These are phyloP conservation scores for Mycena rosella DNA, from an alignment of 768 basidiomycete genomes.

Conservation along the genomic window DNA sequence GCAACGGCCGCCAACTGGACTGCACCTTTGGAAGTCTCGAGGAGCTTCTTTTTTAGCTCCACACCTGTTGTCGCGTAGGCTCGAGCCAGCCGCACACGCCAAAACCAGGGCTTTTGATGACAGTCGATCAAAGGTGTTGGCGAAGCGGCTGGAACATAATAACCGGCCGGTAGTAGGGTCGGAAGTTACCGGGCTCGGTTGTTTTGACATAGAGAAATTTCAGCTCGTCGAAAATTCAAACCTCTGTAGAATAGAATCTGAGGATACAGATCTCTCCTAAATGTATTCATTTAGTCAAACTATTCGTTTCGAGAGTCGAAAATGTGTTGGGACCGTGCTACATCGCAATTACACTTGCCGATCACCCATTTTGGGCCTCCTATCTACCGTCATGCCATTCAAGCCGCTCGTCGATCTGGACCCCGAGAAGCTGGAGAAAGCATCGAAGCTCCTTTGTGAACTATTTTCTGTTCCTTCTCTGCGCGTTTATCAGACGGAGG, in stretches of 20 bases:
- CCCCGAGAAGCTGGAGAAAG: conserved; percentile 6
- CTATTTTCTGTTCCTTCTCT: conserved; percentile 5
- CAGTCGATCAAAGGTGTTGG: conserved; percentile 12
- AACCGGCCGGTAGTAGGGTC: conserved; percentile 18
- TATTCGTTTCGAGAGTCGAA: background rate
- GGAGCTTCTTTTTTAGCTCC: too few species aligned
- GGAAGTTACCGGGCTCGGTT: background rate
- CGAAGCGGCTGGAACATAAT: conserved; percentile 14
- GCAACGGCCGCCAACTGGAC: too few species aligned
- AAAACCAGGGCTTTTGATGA: background rate
- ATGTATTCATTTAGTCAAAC: background rate
- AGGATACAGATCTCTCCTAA: conserved; percentile 12
- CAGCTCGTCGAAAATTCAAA: conserved; percentile 21
- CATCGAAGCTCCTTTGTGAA: background rate
- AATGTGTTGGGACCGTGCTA: background rate
- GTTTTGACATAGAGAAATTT: conserved; percentile 5
- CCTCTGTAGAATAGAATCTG: background rate
- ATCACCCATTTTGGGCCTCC: conserved; percentile 8
- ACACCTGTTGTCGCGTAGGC: too few species aligned
- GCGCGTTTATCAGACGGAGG: conserved; percentile 1
- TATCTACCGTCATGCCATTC: conserved; percentile 15
- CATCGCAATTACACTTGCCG: background rate
- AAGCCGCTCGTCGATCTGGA: conserved; percentile 14
- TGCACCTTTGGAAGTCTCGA: too few species aligned
- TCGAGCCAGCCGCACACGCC: conserved; percentile 12